Evolutionary conservation across 2,329 filamentous ascomycete genomes (phyloP), one percentile per base, ranked within the genome.

Genomic region (Stachybotrys chlorohalonatus): DNA sequence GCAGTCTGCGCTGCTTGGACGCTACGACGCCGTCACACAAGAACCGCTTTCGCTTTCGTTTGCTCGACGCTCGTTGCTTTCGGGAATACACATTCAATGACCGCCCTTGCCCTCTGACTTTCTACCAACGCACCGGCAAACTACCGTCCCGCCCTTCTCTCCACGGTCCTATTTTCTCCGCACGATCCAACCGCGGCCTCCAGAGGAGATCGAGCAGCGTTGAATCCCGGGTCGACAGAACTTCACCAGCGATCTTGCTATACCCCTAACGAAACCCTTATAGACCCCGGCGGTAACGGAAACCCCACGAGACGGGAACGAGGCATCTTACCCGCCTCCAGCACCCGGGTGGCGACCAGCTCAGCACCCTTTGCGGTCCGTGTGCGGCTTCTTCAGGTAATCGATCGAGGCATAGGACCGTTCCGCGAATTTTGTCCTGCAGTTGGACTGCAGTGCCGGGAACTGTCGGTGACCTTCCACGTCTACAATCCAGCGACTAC

Each of bases 381-480:
- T 24, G 36, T 42, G 36, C 36, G 13, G 36, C 36, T 42, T 24
- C 24, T 24, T 42, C 36, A 42, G 36, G 9, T 42, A 42, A 42
- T 13, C 36, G 36, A 13, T 9, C 36, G 13, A 13, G 11, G 36
- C 9, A 42, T 42, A 9, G 9, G 36, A 42, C 13, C 6, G 2
- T 61, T 65, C 59, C 62, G 60, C 60, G 54, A 50, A 53, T 31
- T 49, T 55, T 46, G 31, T 51, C 30, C 36, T 48, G 24, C 24
- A 24, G 24, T 24, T 4, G 24, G 24, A 24, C 24, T 24, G 24
- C 24, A 24, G 24, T 24, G 4, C 24, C 24, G 24, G 24, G 24
- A 24, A 24, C 24, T 24, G 24, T 24, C 24, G 24, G 24, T 24
- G 24, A 24, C 24, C 24, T 24, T 24, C 4, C 24, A 24, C 24